A percentile compares a stretch with the other conserved stretches of the same genome.
Evolutionary conservation across 192 early-diverging fungal species (phyloP).

Genomic region (Rhizoclosmatium globosum): DNA sequence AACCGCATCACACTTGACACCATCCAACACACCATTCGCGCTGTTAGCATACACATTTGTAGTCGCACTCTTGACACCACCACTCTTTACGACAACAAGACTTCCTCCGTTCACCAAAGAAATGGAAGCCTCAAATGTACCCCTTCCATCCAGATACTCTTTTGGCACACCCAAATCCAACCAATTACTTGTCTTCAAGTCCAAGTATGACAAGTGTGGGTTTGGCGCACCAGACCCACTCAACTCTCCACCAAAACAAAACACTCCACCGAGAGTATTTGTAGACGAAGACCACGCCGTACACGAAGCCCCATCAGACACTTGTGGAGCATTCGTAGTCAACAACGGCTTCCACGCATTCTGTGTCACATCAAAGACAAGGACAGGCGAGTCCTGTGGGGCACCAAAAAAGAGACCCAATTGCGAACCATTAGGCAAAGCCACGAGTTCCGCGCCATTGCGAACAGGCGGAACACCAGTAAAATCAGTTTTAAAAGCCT

Average conservation of each 20-base stretch:
- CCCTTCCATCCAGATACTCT: not conserved
- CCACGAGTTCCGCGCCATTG: too few species aligned
- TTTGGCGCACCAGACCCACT: not conserved
- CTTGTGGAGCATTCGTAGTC: not conserved
- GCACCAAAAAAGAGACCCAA: too few species aligned
- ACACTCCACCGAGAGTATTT: conserved; percentile 18
- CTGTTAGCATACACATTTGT: not conserved
- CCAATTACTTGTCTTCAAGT: conserved; percentile 3
- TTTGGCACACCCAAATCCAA: conserved; percentile 17
- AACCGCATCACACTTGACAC: conserved; percentile 2
- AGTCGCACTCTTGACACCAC: not conserved
- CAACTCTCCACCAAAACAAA: conserved; percentile 30
- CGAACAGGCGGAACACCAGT: not conserved
- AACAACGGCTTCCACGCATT: too few species aligned
- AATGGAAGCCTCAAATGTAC: too few species aligned
- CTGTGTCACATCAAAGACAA: too few species aligned
- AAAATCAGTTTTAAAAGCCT: not conserved
- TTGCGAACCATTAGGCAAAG: too few species aligned
- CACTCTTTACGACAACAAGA: conserved; percentile 14
- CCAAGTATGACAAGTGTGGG: conserved; percentile 26
- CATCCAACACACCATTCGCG: not conserved
- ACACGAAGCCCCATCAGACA: conserved; percentile 27
- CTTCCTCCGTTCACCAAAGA: conserved; percentile 19
- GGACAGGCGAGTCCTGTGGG: too few species aligned
- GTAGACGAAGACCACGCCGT: conserved; percentile 5